These are phyloP conservation scores for Wickerhamomyces strasburgensis DNA, from an alignment of 805 yeast genomes.

Conservation along the genomic window DNA sequence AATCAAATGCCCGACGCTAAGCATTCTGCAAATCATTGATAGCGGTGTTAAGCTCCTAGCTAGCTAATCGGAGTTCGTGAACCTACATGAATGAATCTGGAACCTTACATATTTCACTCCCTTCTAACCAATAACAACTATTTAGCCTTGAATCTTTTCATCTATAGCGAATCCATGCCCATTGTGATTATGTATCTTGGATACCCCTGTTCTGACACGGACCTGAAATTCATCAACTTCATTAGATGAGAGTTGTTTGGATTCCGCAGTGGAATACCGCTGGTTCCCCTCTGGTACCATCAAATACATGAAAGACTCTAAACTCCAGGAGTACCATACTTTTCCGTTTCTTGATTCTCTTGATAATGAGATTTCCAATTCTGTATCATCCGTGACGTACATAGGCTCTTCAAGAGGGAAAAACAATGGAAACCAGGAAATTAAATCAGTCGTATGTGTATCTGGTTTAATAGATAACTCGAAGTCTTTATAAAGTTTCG, in stretches of 20 bases:
- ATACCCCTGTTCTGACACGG: slow-evolving; percentile 35
- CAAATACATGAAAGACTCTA: slow-evolving; percentile 45
- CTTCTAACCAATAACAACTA: too few relatives aligned
- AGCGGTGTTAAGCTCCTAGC: too few relatives aligned
- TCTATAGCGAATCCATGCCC: slow-evolving; percentile 26
- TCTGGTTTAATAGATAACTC: slow-evolving; percentile 46
- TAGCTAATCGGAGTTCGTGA: too few relatives aligned
- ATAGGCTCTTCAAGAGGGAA: slow-evolving; percentile 57
- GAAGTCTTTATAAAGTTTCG: slow-evolving; percentile 59
- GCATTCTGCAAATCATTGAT: too few relatives aligned
- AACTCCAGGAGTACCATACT: slow-evolving; percentile 69
- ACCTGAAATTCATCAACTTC: slow-evolving; percentile 22
- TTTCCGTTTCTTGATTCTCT: slow-evolving; percentile 36
- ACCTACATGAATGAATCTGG: too few relatives aligned
- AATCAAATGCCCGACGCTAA: too few relatives aligned
- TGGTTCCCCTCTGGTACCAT: slow-evolving; percentile 24
- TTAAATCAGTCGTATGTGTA: slow-evolving; percentile 38
- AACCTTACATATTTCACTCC: too few relatives aligned
- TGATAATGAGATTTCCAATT: slow-evolving; percentile 46
- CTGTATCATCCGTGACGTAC: slow-evolving; percentile 48
- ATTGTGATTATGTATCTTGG: slow-evolving; percentile 34
- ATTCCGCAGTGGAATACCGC: background rate
- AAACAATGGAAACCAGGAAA: slow-evolving; percentile 67
- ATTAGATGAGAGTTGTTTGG: background rate
- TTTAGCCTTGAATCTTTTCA: too few relatives aligned